Conservation (phyloP, 2,329 filamentous ascomycete species). For the Pestalotiopsis fici region DNA sequence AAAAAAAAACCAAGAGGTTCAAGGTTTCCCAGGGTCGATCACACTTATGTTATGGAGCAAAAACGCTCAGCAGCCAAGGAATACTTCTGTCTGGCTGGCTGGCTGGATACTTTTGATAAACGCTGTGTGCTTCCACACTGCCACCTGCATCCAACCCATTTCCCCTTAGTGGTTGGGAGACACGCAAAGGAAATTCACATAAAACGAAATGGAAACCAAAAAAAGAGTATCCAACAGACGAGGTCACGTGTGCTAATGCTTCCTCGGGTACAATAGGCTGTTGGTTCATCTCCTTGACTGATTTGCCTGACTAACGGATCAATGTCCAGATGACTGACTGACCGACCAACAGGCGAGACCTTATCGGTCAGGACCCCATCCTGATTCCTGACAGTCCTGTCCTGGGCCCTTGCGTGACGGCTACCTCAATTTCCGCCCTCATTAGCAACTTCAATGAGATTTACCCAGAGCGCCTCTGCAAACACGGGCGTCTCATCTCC, state of each 20-base stretch:
- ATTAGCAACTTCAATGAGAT: neutral
- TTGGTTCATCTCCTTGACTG: neutral
- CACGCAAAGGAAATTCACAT: neutral
- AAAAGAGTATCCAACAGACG: neutral
- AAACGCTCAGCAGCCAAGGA: neutral
- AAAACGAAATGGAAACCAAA: neutral
- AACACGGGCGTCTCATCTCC: neutral
- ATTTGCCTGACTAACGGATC: neutral
- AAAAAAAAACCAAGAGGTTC: neutral
- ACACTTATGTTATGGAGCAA: neutral
- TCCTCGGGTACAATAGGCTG: neutral
- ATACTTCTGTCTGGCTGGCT: constrained; percentile 1
- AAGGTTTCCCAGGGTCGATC: neutral
- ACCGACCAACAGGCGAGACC: neutral
- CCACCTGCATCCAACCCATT: neutral
- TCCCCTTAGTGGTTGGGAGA: neutral
- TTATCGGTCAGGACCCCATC: neutral
- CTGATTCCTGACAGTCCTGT: neutral
- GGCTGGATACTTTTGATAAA: neutral
- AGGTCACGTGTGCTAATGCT: constrained; percentile 1
- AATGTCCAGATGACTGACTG: neutral
- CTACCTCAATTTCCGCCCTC: neutral
- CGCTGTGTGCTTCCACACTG: neutral
- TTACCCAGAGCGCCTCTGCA: neutral
- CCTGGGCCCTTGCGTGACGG: neutral